Conservation (phyloP, 106 monocot species). For the Allium sativum region DNA sequence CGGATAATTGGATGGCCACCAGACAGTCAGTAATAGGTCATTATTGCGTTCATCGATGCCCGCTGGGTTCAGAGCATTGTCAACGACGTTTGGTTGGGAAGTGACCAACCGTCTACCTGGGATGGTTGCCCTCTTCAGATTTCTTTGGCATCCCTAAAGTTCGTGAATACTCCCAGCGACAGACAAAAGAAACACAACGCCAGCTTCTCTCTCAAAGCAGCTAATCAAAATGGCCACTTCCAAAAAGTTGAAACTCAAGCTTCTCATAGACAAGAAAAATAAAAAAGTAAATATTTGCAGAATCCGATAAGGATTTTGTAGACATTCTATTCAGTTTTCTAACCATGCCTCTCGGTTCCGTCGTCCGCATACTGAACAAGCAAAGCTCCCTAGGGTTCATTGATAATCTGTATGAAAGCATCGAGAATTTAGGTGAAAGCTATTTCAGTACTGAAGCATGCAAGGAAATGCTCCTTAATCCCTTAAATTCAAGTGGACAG, state of each 20-base stretch:
- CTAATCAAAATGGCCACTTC: no score
- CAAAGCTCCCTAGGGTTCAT: background rate
- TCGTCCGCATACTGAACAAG: constrained; percentile 2
- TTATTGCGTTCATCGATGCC: no score
- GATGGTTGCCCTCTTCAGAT: no score
- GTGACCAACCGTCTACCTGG: no score
- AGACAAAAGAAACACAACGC: no score
- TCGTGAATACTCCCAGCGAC: no score
- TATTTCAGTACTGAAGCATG: background rate
- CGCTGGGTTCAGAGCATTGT: no score
- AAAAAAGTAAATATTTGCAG: background rate
- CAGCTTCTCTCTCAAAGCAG: no score
- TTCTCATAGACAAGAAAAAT: background rate
- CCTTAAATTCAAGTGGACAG: background rate
- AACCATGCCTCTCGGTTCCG: constrained; percentile 5
- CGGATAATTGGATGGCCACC: no score
- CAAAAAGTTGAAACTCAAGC: background rate
- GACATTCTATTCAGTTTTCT: constrained; percentile 8
- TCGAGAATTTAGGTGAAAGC: background rate
- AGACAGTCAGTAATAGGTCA: no score
- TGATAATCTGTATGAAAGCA: constrained; percentile 1
- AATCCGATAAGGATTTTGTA: constrained; percentile 8
- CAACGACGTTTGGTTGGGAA: no score
- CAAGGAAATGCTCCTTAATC: background rate
- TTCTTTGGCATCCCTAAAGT: no score